phyloP scores from a whole-genome alignment of 345 rosid species.

The Adansonia digitata region DNA sequence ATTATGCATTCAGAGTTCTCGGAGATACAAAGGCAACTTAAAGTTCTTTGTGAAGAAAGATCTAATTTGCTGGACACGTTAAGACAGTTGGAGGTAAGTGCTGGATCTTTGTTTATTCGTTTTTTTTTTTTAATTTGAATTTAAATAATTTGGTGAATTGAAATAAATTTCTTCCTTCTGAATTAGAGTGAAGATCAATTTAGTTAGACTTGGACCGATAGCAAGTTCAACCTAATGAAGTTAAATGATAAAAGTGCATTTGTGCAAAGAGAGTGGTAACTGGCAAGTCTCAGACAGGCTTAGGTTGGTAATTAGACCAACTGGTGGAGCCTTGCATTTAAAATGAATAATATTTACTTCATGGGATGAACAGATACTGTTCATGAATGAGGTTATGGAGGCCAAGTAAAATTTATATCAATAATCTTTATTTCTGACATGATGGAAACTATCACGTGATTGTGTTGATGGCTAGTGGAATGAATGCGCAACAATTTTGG shows the following conservation, averaged over 20 bases:
- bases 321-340: not conserved
- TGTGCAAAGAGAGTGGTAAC: not conserved
- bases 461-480: not conserved
- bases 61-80: conserved; percentile 69
- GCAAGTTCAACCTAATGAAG: not conserved
- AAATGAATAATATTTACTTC: not conserved
- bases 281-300: not conserved
- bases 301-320: not conserved
- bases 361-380: not conserved
- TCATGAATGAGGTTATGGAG: not conserved
- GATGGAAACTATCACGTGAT: not conserved
- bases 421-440: not conserved
- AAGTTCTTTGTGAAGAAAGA: conserved; percentile 69
- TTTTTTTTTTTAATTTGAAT: not conserved
- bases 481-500: not conserved
- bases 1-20: conserved; percentile 89
- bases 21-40: conserved; percentile 62
- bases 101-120: not conserved
- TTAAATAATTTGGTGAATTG: not conserved
- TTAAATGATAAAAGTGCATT: not conserved
- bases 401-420: not conserved
- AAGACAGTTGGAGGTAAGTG: conserved; percentile 81
- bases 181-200: not conserved
- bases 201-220: not conserved
- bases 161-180: not conserved